Conservation (phyloP, 306 rosid species). For the Castanopsis chinensis region DNA sequence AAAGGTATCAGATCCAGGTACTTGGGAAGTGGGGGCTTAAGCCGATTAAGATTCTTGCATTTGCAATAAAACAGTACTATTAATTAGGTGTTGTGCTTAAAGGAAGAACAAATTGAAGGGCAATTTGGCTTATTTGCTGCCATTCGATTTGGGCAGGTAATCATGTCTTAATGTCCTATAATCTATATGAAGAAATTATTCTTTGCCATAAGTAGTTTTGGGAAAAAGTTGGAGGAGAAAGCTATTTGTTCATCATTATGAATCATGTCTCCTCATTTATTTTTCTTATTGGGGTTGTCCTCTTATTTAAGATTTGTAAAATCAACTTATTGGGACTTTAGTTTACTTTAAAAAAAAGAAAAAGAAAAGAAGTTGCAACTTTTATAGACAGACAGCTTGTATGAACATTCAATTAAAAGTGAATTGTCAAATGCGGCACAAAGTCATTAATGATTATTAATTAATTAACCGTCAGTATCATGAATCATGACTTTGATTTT, state of each 20-base stretch:
- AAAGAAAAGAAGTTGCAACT: too few relatives aligned
- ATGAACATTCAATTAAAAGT: too few relatives aligned
- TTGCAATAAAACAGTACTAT: neutral
- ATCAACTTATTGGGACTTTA: neutral
- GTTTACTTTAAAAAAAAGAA: too few relatives aligned
- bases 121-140: neutral
- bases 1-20: neutral
- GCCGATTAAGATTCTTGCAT: neutral
- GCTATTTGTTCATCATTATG: neutral
- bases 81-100: neutral
- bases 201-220: conserved; percentile 2
- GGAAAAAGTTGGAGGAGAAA: neutral
- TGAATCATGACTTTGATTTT: too few relatives aligned
- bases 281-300: neutral
- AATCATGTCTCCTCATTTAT: neutral
- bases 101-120: neutral
- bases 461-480: too few relatives aligned
- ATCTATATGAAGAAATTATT: neutral
- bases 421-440: too few relatives aligned
- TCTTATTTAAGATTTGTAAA: neutral
- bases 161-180: neutral
- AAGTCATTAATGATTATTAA: too few relatives aligned
- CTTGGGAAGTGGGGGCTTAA: neutral
- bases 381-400: too few relatives aligned
- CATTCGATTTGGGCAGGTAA: neutral